Conservation (phyloP, 2,329 filamentous ascomycete genomes). For the Calonectria henricotiae region DNA sequence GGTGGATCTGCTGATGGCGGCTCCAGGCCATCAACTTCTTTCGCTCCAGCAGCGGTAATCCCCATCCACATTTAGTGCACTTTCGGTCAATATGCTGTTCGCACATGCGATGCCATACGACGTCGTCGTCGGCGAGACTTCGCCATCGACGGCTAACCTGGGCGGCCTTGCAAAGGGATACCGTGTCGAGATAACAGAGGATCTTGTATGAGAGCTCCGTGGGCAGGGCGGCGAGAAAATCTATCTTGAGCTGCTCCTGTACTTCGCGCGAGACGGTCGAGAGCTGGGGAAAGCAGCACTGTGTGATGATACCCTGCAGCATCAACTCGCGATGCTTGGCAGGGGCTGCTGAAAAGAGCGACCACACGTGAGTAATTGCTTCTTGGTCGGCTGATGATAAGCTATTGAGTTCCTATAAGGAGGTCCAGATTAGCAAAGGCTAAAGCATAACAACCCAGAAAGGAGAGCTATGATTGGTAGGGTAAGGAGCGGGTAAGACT, state of each 20-base stretch:
- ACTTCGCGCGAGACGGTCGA: constrained; percentile 94
- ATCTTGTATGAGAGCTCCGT: constrained; percentile 95
- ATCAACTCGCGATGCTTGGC: constrained; percentile 95
- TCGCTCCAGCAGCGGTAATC: constrained; percentile 88
- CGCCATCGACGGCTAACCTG: constrained; percentile 94
- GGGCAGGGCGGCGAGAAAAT: constrained; percentile 92
- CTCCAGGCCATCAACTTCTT: constrained; percentile 91
- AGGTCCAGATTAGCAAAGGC: constrained; percentile 28
- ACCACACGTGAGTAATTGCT: constrained; percentile 98
- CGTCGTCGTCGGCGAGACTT: constrained; percentile 93
- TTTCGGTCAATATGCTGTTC: constrained; percentile 96
- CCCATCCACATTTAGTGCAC: constrained; percentile 96
- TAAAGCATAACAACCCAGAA: constrained; percentile 4
- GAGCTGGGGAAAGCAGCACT: constrained; percentile 97
- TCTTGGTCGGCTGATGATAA: constrained; percentile 91
- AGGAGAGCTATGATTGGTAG: background rate
- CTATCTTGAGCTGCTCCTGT: constrained; percentile 96
- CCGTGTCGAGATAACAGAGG: constrained; percentile 91
- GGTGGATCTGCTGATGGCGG: constrained; percentile 81
- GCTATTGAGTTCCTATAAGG: constrained; percentile 80
- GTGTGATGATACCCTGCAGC: constrained; percentile 94
- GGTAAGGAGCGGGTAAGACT: constrained; percentile 50
- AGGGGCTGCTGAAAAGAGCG: constrained; percentile 94
- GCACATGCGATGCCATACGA: constrained; percentile 98
- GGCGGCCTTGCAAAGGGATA: constrained; percentile 94